Evolutionary conservation across 2,329 filamentous ascomycete species (phyloP), one percentile per base, ranked within the genome.

Genomic region (Penicillium oxalicum): DNA sequence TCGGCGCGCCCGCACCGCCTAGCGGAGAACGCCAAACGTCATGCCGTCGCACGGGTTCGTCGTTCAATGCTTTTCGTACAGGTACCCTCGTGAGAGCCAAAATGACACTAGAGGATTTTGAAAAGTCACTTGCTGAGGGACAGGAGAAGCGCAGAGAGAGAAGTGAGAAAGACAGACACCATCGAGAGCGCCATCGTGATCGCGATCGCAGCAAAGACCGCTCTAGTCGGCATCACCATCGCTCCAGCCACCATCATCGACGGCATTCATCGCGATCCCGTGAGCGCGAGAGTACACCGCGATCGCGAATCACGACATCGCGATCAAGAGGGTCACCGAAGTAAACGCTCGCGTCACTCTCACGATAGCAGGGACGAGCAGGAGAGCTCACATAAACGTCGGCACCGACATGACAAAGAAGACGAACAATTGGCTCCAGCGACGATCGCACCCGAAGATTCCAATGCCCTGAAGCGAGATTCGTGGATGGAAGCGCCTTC

Each of bases 401-500:
- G 71, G 48, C 71, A 75, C 46, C 68, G 71, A 38, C 55, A 57
- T 25, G 60, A 61, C 47, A 63, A 59, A 50, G 77, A 81, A 24
- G 75, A 56, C 12, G 71, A 73, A 32, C 51, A 68, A 3, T 50
- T 60, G 3, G 51, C 55, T 4, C 52, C 53, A 4, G 51, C 68
- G 25, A 66, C 70, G 7, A 61, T 52, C 5, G 45, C 50, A 1
- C 60, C 79, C 70, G 60, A 75, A 70, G 59, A 72, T 61, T 58
- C 64, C 12, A 57, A 69, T 24, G 60, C 70, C 1, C 61, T 84
- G 29, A 78, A 83, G 57, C 82, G 94, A 54, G 93, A 97, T 67
- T 81, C 86, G 0, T 98, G 94, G 91, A 98, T 98, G 93, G 85
- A 90, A 51, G 86, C 86, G 0, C 90, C 91, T 0, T 88, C 87